A percentile compares a stretch with the other conserved stretches of the same genome.
Conservation (phyloP, 1,139 yeast species). For the Nakaseomyces kungkrabaensis region DNA sequence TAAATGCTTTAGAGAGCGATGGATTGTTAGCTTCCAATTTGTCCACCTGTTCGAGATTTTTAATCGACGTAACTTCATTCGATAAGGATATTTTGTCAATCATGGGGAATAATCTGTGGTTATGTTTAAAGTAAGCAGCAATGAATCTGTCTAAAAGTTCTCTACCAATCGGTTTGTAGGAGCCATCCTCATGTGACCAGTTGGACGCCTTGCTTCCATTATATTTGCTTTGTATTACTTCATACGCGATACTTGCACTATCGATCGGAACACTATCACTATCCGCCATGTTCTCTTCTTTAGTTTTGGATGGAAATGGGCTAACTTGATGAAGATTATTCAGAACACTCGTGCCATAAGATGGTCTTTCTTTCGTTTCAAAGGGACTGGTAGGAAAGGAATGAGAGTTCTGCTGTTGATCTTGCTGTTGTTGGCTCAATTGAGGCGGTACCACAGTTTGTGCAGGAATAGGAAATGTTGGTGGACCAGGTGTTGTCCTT, state of each 20-base stretch:
- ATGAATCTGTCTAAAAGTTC: slow-evolving; percentile 27
- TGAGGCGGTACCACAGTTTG: background rate
- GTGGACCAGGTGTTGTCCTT: background rate
- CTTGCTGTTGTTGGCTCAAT: background rate
- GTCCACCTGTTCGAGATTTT: slow-evolving; percentile 22
- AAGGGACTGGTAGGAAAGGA: background rate
- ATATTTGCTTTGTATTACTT: slow-evolving; percentile 22
- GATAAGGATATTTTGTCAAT: slow-evolving; percentile 33
- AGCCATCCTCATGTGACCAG: slow-evolving; percentile 16
- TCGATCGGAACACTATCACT: slow-evolving; percentile 16
- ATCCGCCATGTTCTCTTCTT: background rate
- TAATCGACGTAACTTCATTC: slow-evolving; percentile 28
- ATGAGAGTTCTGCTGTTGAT: background rate
- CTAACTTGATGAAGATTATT: background rate
- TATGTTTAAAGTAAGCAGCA: slow-evolving; percentile 37
- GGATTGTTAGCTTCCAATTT: slow-evolving; percentile 6
- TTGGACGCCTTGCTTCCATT: slow-evolving; percentile 22
- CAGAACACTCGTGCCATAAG: background rate
- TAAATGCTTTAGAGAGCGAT: slow-evolving; percentile 16
- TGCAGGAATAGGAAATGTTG: background rate
- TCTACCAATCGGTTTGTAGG: slow-evolving; percentile 20
- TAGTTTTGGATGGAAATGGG: background rate
- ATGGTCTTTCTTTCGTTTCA: background rate
- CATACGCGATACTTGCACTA: slow-evolving; percentile 24
- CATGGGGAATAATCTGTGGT: slow-evolving; percentile 37